phyloP scores from a whole-genome alignment of 768 basidiomycete genomes.

The Macrolepiota dolichaula region DNA sequence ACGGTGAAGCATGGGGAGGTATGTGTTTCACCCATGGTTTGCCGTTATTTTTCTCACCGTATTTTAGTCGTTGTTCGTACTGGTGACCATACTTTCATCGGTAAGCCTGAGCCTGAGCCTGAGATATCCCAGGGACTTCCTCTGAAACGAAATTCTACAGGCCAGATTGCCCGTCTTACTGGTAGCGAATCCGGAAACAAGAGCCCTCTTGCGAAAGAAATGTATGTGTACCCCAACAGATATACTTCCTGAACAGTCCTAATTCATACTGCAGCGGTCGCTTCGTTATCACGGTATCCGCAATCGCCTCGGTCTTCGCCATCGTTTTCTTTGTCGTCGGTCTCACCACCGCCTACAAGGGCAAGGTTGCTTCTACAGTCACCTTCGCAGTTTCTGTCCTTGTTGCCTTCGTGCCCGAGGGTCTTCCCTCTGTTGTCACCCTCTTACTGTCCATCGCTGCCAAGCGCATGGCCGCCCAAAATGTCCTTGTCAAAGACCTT shows the following conservation, averaged over 20 bases:
- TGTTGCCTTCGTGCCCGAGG: slow-evolving; percentile 61
- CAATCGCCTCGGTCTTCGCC: slow-evolving; percentile 59
- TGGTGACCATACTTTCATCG: slow-evolving; percentile 65
- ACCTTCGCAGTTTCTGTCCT: slow-evolving; percentile 61
- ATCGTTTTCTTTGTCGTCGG: slow-evolving; percentile 65
- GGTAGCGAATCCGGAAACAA: slow-evolving; percentile 62
- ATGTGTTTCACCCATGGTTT: slow-evolving; percentile 20
- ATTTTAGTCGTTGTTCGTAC: slow-evolving; percentile 58
- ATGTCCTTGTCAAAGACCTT: slow-evolving; percentile 72
- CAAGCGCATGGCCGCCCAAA: slow-evolving; percentile 68
- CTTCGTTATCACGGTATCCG: slow-evolving; percentile 61
- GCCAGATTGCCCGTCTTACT: slow-evolving; percentile 67
- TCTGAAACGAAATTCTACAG: slow-evolving; percentile 25
- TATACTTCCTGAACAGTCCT: background rate
- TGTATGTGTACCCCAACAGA: slow-evolving; percentile 33
- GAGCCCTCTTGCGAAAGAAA: slow-evolving; percentile 64
- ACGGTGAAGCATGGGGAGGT: slow-evolving; percentile 73
- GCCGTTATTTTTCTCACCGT: background rate
- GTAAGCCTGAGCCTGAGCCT: slow-evolving; percentile 23
- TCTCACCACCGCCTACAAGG: slow-evolving; percentile 63
- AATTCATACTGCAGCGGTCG: slow-evolving; percentile 35
- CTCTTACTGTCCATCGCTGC: slow-evolving; percentile 66
- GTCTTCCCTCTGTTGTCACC: slow-evolving; percentile 66
- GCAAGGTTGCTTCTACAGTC: slow-evolving; percentile 55
- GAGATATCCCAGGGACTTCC: background rate